A percentile compares a stretch with the other conserved stretches of the same genome.
Conservation (phyloP, 345 rosid genomes). For the Durio zibethinus region DNA sequence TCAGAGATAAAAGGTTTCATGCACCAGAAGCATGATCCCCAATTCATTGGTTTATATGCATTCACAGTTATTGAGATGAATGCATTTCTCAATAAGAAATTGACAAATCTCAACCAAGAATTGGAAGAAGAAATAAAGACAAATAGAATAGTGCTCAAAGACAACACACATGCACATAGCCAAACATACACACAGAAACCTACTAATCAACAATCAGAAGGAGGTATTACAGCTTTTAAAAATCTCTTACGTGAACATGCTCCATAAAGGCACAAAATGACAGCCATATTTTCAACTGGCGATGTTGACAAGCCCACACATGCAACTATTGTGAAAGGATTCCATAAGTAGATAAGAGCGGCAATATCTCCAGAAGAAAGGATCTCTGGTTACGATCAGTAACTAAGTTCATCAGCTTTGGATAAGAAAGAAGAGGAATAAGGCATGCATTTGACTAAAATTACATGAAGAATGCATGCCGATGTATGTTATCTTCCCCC, state of each 20-base stretch:
- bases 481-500: background rate
- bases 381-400: slow-evolving; percentile 37
- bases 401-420: slow-evolving; percentile 23
- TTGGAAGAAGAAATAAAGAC: background rate
- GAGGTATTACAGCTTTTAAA: background rate
- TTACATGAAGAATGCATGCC: background rate
- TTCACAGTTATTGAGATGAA: background rate
- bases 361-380: slow-evolving; percentile 75
- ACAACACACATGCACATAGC: background rate
- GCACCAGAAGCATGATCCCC: background rate
- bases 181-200: background rate
- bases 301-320: slow-evolving; percentile 91
- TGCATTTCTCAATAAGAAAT: background rate
- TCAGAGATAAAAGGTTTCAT: background rate
- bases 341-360: slow-evolving; percentile 81
- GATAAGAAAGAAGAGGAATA: background rate
- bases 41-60: background rate
- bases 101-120: background rate
- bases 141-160: background rate
- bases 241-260: slow-evolving; percentile 66
- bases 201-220: background rate
- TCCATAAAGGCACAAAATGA: slow-evolving; percentile 67
- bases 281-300: slow-evolving; percentile 67
- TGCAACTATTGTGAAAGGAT: slow-evolving; percentile 82
- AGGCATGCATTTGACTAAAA: slow-evolving; percentile 11